These are phyloP conservation scores for Magnaporthales sp. DNA, from an alignment of 2,329 filamentous ascomycete species.

Conservation along the genomic window DNA sequence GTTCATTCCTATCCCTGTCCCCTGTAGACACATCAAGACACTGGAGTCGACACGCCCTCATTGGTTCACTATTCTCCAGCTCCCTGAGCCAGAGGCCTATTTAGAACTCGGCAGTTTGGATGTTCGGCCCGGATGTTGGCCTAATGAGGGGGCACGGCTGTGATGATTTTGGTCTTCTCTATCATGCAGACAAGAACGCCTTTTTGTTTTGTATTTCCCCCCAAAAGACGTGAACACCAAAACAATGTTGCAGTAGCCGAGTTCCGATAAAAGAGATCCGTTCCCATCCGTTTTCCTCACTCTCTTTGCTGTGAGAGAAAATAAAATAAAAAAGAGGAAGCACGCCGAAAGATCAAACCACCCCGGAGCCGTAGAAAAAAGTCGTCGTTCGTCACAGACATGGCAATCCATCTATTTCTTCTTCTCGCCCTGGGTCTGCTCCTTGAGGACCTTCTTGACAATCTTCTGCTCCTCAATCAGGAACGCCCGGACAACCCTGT, in stretches of 20 bases:
- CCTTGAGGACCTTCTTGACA: conserved; percentile 99
- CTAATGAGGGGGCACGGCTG: neutral
- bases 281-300: conserved; percentile 3
- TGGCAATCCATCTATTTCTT: conserved; percentile 53
- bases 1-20: neutral
- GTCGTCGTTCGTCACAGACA: conserved; percentile 10
- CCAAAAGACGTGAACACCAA: conserved; percentile 4
- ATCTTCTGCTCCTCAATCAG: conserved; percentile 99
- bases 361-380: conserved; percentile 1
- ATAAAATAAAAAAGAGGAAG: conserved; percentile 1
- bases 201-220: conserved; percentile 2
- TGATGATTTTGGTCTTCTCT: conserved; percentile 2
- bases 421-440: conserved; percentile 71
- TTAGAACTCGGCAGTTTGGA: neutral
- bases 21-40: neutral
- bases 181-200: conserved; percentile 4
- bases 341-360: conserved; percentile 10
- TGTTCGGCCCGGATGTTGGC: neutral
- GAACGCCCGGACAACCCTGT: conserved; percentile 96
- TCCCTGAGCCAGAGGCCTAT: neutral
- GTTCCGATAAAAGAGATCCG: conserved; percentile 2
- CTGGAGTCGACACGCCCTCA: neutral
- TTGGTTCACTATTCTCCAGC: neutral
- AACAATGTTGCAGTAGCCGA: conserved; percentile 2
- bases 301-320: conserved; percentile 2